Base-by-base conservation (phyloP, 805 yeast species). In the Candida quercuum region DNA sequence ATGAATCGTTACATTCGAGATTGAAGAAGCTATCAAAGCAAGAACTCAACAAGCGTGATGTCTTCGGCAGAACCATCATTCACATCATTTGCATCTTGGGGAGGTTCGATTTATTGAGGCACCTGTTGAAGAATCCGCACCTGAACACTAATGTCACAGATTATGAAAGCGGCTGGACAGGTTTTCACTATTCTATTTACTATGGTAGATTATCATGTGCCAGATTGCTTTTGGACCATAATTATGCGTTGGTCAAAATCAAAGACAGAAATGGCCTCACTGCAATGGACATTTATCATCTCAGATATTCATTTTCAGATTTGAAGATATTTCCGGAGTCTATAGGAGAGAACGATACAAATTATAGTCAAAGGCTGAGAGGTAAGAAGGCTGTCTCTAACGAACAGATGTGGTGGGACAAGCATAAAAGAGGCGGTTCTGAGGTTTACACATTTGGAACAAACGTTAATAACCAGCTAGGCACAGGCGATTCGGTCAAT, bases 161-260 rank as follows among this genome's bases (percentile, higher is more conserved):
- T 56, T 64, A 64, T 36, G 96, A 88, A 57, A 86, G 76, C 52
- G 83, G 86, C 2, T 88, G 94, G 82, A 83, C 85, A 30, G 76
- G 86, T 19, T 64, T 89, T 21, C 96, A 89, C 57, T 73, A 78
- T 42, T 76, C 87, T 4, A 61, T 84, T 12, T 74, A 66, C 46
- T 61, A 72, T 43, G 83, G 78, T 24, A 67, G 81, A 38, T 60
- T 81, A 29, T 52, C 70, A 15, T 72, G 82, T 51, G 78, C 81
- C 9, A 70, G 67, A 37, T 57, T 59, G 7, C 46, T 78, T 9
- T 37, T 75, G 9, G 54, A 56, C 20, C 46, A 53, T 15, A 55
- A 54, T 21, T 60, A 50, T 19, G 51, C 60, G 1, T 54, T 78
- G 9, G 53, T 81, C 23, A 68, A 69, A 28, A 62, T 73, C 21